Percentiles rank a stretch among this genome's conserved stretches.
These are phyloP conservation scores for Backusella mclennaniae DNA, from an alignment of 192 early-diverging fungal species.

Conservation along the genomic window DNA sequence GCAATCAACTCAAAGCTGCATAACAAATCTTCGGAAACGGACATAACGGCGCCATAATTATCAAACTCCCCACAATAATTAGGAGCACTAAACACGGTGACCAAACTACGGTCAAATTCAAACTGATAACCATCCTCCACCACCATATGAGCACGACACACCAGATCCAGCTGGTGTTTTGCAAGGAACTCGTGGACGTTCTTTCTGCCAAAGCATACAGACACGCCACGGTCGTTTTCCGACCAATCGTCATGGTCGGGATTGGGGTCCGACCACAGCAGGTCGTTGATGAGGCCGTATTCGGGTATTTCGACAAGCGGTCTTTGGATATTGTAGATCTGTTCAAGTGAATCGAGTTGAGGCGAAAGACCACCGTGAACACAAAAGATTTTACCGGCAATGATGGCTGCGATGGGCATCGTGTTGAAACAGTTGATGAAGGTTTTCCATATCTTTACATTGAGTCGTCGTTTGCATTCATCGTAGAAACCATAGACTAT, in stretches of 20 bases:
- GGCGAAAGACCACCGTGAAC: conserved; percentile 94
- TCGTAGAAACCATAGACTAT: conserved; percentile 96
- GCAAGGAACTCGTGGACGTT: conserved; percentile 81
- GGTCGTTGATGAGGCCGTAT: conserved; percentile 84
- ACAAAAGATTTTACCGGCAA: conserved; percentile 92
- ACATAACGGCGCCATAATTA: conserved; percentile 45
- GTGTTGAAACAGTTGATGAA: conserved; percentile 92
- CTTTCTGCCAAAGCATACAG: conserved; percentile 85
- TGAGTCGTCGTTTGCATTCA: conserved; percentile 90
- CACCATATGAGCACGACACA: conserved; percentile 95
- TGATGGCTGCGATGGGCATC: conserved; percentile 87
- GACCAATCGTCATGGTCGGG: conserved; percentile 75
- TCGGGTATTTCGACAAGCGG: conserved; percentile 91
- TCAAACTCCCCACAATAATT: conserved; percentile 77
- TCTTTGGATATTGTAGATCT: conserved; percentile 75
- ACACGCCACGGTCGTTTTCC: conserved; percentile 94
- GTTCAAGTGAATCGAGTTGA: conserved; percentile 74
- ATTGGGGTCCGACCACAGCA: conserved; percentile 93
- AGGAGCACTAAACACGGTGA: conserved; percentile 58
- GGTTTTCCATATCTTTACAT: conserved; percentile 86
- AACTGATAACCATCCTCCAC: conserved; percentile 99
- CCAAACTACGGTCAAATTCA: conserved; percentile 90
- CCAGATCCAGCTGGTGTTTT: conserved; percentile 88
- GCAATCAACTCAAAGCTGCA: conserved; percentile 73
- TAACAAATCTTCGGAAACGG: conserved; percentile 75